Evolutionary conservation across 2,329 filamentous ascomycete genomes (phyloP).

Genomic region (Mycocentrospora acerina): DNA sequence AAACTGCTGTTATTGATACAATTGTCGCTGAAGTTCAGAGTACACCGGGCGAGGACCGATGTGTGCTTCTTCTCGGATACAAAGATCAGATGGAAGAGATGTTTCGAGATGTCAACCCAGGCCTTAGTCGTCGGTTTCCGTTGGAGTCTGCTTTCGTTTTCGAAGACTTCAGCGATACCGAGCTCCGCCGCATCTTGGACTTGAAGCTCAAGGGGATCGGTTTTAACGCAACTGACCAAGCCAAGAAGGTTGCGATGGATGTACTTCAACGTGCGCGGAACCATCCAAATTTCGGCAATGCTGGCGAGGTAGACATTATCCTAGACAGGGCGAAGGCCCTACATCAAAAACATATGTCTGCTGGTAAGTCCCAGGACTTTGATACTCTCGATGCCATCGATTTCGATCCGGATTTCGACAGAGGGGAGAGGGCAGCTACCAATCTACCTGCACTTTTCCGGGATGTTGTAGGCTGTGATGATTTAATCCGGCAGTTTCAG

Average conservation of each 20-base stretch:
- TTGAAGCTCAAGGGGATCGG: constrained; percentile 62
- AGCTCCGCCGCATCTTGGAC: constrained; percentile 62
- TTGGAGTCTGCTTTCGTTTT: constrained; percentile 66
- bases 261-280: constrained; percentile 64
- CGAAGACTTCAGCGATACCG: constrained; percentile 63
- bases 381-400: constrained; percentile 50
- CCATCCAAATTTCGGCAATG: constrained; percentile 69
- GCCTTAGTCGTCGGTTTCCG: constrained; percentile 66
- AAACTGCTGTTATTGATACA: constrained; percentile 69
- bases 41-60: constrained; percentile 69
- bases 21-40: constrained; percentile 74
- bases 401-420: constrained; percentile 62
- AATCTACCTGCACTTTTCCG: constrained; percentile 58
- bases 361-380: constrained; percentile 22
- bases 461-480: constrained; percentile 60
- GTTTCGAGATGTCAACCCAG: constrained; percentile 74
- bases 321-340: constrained; percentile 58
- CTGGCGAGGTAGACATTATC: constrained; percentile 71
- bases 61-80: constrained; percentile 71
- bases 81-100: constrained; percentile 68
- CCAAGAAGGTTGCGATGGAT: constrained; percentile 55
- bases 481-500: constrained; percentile 55
- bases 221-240: constrained; percentile 55
- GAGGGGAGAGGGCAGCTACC: constrained; percentile 50
- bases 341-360: constrained; percentile 50